Base-by-base conservation (phyloP, 345 rosid species). In the Tarenaya hassleriana region DNA sequence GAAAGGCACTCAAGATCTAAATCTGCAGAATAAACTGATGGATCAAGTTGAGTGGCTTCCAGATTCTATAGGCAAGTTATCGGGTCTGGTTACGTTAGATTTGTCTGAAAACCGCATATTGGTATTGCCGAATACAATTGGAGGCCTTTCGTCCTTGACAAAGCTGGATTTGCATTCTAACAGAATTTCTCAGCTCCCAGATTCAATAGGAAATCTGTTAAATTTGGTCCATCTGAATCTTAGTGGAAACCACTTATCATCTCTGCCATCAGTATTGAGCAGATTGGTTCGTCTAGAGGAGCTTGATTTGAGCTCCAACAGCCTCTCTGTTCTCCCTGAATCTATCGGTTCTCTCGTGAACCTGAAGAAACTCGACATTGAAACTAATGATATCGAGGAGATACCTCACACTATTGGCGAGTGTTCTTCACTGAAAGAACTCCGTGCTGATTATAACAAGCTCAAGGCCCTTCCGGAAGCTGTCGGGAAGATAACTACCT, bases 391-490 rank as follows among this genome's bases (percentile, higher is more conserved):
- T 50, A 76, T 92, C 13, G 97, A 83, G 61, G 98, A 92, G 63
- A 68, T 92, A 54, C 95, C 98, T 4, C 86, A 83, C 62, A 63
- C 79, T 7, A 81, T 92, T 18, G 88, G 88, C 16, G 72, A 67
- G 20, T 92, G 98, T 65, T 58, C 83, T 48, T 76, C 79, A 0
- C 71, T 92, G 20, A 72, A 45, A 69, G 98, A 81, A 74, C 88
- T 92, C 32, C 80, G 55, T 47, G 95, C 78, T 3, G 97, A 88
- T 67, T 92, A 92, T 70, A 92, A 92, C 71, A 73, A 88, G 55
- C 84, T 92, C 48, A 92, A 84, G 70, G 97, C 96, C 61, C 98
- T 92, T 41, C 98, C 98, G 0, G 98, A 81, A 77, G 98, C 98
- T 32, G 83, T 81, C 33, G 98, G 98, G 40, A 92, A 88, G 88